Evolutionary conservation across 2,329 filamentous ascomycete species (phyloP).

Genomic region (Claviceps sp.): DNA sequence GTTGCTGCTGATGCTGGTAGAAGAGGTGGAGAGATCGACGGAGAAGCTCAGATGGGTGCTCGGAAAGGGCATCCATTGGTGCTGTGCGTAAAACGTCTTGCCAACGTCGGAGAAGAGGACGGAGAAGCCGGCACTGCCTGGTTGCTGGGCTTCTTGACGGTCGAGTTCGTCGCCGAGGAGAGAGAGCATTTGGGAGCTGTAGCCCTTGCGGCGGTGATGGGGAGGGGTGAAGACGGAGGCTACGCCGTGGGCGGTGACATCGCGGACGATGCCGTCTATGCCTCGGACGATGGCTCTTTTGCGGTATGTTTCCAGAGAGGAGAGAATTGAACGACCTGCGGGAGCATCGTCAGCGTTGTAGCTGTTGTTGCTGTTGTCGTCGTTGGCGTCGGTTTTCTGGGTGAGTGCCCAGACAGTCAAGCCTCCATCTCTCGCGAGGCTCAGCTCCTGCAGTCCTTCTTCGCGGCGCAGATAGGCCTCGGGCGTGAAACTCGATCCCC

Average conservation of each 20-base stretch:
- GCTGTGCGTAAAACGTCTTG: slow-evolving; percentile 62
- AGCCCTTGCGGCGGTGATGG: slow-evolving; percentile 55
- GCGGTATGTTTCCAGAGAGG: slow-evolving; percentile 50
- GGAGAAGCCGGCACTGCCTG: slow-evolving; percentile 45
- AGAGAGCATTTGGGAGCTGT: slow-evolving; percentile 62
- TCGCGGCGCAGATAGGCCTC: slow-evolving; percentile 48
- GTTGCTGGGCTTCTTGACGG: slow-evolving; percentile 12
- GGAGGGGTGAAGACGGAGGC: slow-evolving; percentile 67
- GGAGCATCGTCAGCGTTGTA: slow-evolving; percentile 6
- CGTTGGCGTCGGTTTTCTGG: slow-evolving; percentile 4
- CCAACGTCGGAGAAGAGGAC: slow-evolving; percentile 81
- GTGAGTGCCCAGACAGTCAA: slow-evolving; percentile 53
- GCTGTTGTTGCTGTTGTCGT: neutral
- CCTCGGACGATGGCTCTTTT: slow-evolving; percentile 40
- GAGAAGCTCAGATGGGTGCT: slow-evolving; percentile 59
- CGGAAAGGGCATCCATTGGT: slow-evolving; percentile 64
- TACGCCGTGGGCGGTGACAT: slow-evolving; percentile 58
- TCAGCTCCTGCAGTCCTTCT: slow-evolving; percentile 39
- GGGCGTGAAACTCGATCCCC: slow-evolving; percentile 43
- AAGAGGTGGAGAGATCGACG: slow-evolving; percentile 4
- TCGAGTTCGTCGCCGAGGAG: slow-evolving; percentile 41
- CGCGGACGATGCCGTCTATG: slow-evolving; percentile 22
- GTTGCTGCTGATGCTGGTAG: slow-evolving; percentile 11
- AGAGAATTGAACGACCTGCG: slow-evolving; percentile 39
- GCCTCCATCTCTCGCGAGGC: slow-evolving; percentile 44